A percentile compares a stretch with the other conserved stretches of the same genome.
These are phyloP conservation scores for Globisporangium spiculum DNA, from an alignment of 352 stramenopile genomes.

Conservation along the genomic window DNA sequence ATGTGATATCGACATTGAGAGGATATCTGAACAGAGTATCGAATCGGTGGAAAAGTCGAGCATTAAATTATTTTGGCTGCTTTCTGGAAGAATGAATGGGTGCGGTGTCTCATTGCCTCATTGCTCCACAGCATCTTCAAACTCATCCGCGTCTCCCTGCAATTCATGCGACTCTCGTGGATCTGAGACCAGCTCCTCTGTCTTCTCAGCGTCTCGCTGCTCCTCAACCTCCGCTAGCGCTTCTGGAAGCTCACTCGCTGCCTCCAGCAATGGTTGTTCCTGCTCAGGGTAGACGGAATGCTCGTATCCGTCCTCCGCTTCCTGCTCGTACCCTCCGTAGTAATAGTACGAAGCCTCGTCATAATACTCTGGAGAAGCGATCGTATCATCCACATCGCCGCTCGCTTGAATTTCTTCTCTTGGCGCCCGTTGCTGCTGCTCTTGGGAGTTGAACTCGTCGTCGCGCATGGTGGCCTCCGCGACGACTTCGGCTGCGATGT, in stretches of 20 bases:
- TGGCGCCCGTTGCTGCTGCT: not conserved
- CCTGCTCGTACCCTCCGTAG: not conserved
- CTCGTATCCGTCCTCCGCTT: not conserved
- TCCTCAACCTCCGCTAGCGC: not conserved
- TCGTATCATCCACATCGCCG: not conserved
- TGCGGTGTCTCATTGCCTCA: not conserved
- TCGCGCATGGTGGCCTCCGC: slow-evolving; percentile 24
- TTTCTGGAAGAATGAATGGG: not conserved
- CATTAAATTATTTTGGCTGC: not conserved
- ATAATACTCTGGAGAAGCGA: not conserved
- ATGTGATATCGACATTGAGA: not conserved
- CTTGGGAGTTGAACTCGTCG: not conserved
- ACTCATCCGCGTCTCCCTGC: slow-evolving; percentile 3
- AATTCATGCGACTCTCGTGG: not conserved
- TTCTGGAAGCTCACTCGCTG: not conserved
- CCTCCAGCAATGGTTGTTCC: not conserved
- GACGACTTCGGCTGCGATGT: slow-evolving; percentile 64
- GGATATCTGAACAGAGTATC: not conserved
- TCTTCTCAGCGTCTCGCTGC: not conserved
- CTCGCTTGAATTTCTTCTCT: not conserved
- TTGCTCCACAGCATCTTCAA: slow-evolving; percentile 9
- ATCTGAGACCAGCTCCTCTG: not conserved
- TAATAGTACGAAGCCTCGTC: not conserved
- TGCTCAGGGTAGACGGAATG: not conserved
- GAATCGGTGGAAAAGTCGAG: not conserved